These are phyloP conservation scores for Trametopsis cervina DNA, from an alignment of 768 basidiomycete genomes.

Conservation along the genomic window DNA sequence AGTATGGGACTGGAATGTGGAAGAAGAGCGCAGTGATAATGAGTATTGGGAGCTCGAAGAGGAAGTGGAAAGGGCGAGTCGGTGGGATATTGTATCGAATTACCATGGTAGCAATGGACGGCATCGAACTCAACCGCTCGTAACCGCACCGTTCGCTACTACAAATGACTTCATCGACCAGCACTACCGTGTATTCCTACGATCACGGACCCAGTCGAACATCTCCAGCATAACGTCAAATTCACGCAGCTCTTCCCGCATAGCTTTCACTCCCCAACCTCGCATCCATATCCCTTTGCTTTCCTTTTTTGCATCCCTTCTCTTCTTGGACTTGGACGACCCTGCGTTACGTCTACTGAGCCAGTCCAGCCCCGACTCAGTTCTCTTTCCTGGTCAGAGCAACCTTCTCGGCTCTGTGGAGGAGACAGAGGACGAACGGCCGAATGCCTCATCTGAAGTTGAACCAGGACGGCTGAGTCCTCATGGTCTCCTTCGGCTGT, in stretches of 20 bases:
- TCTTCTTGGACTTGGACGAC: constrained; percentile 33
- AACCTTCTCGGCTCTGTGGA: constrained; percentile 7
- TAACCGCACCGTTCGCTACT: background rate
- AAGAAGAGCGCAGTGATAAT: no score
- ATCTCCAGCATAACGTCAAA: constrained; percentile 1
- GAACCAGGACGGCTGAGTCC: background rate
- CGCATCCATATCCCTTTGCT: constrained; percentile 31
- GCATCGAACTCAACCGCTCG: background rate
- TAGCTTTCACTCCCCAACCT: constrained; percentile 18
- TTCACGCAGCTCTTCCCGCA: background rate
- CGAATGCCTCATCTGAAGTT: background rate
- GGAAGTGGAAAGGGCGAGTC: constrained; percentile 15
- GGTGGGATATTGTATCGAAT: constrained; percentile 12
- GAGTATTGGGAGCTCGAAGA: constrained; percentile 18
- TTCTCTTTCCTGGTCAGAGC: constrained; percentile 27
- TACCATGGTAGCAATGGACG: no score
- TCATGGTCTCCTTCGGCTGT: constrained; percentile 9
- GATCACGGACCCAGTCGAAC: constrained; percentile 5
- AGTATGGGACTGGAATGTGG: constrained; percentile 19
- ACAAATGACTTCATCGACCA: constrained; percentile 1
- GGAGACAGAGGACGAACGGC: background rate
- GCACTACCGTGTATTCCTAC: background rate
- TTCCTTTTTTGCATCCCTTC: constrained; percentile 29
- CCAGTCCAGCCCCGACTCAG: constrained; percentile 24
- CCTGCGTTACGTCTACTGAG: constrained; percentile 31